Evolutionary conservation across 2,329 filamentous ascomycete genomes (phyloP), one percentile per base, ranked within the genome.

Genomic region (Periglandula ipomoeae): DNA sequence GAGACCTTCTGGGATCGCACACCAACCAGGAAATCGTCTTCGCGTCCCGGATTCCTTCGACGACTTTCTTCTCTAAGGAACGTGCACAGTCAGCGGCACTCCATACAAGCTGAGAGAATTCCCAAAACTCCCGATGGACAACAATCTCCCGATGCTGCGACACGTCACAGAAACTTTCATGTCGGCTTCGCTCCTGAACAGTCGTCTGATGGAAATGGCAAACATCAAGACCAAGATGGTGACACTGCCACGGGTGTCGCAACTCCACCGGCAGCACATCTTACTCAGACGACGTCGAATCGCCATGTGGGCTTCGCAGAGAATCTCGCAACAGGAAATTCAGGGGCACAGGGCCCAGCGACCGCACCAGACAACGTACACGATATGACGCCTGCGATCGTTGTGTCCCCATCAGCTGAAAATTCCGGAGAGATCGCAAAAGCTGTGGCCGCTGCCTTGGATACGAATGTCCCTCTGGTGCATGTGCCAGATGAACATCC

Each of bases 1-100:
- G 91, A 97, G 68, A 95, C 89, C 0, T 96, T 95, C 56, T 97
- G 91, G 91, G 89, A 96, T 64, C 76, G 91, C 43, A 84, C 85
- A 2, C 89, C 90, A 2, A 61, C 66, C 3, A 61, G 65, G 19
- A 66, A 65, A 37, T 56, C 65, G 3, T 61, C 62, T 6, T 70
- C 65, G 50, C 62, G 73, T 19, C 71, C 73, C 1, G 67, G 66
- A 48, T 65, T 79, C 46, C 69, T 78, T 49, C 71, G 68, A 20
- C 66, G 74, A 5, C 59, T 70, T 19, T 78, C 76, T 0, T 76
- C 73, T 1, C 67, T 63, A 32, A 64, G 62, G 38, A 56, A 59
- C 44, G 48, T 55, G 5, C 53, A 49, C 10, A 48, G 26, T 7
- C 22, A 47, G 37, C 47, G 24, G n/a, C 42, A 13, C 9, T 48